Evolutionary conservation across 1,284 basidiomycete genomes (phyloP), one percentile per base, ranked within the genome.

Genomic region (Bjerkandera adusta): DNA sequence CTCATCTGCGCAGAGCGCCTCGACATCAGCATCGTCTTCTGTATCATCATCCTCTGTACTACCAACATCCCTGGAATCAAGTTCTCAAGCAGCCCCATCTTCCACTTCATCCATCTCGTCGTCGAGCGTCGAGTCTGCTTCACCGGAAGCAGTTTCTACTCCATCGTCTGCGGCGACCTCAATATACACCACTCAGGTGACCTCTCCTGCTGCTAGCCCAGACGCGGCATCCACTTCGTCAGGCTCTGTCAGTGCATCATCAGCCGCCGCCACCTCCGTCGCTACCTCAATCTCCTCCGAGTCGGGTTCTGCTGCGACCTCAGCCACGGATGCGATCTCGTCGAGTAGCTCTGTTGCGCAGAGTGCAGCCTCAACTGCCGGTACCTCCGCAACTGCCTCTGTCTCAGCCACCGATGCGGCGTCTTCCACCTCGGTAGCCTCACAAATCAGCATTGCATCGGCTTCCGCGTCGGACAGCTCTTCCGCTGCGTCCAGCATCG

Each of bases 401-500:
- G n/a, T n/a, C n/a, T n/a, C n/a, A n/a, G n/a, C n/a, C n/a, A n/a
- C n/a, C n/a, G n/a, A n/a, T n/a, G n/a, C n/a, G n/a, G n/a, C n/a
- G n/a, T n/a, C n/a, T n/a, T n/a, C n/a, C n/a, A n/a, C n/a, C n/a
- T n/a, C n/a, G n/a, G n/a, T n/a, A n/a, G n/a, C n/a, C n/a, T n/a
- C n/a, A n/a, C n/a, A n/a, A n/a, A n/a, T 25, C 43, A 18, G 10
- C 37, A n/a, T 35, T 25, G 18, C 33, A 25, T 21, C 35, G n/a
- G 43, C 20, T 15, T 45, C 43, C 24, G 10, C 32, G 18, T 32
- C 21, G 37, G 16, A 5, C 16, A 39, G 37, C 37, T 20, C 37
- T 39, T 44, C 20, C 29, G 18, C 24, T 15, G 35, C 18, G 10
- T 20, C 33, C 13, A 16, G 21, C 43, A 22, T 21, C 21, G 12